phyloP scores from a whole-genome alignment of 305 asterid species.

The Rubia balearica region DNA sequence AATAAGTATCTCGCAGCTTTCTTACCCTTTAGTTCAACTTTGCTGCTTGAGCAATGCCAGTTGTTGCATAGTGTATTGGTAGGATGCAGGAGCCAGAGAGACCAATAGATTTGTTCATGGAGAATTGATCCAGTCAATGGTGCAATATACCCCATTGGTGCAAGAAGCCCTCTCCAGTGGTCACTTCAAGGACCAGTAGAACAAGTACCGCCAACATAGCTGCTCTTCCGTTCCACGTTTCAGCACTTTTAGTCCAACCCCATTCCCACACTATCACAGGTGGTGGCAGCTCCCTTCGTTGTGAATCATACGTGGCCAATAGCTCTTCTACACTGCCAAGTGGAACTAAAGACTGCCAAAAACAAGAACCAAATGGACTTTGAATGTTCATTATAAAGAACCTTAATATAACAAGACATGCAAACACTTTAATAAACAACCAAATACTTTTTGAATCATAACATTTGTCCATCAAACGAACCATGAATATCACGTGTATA shows the following conservation, averaged over 20 bases:
- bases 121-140: conserved; percentile 26
- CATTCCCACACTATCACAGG: conserved; percentile 93
- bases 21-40: neutral
- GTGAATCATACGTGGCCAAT: conserved; percentile 90
- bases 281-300: conserved; percentile 90
- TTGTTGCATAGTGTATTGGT: neutral
- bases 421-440: neutral
- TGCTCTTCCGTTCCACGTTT: conserved; percentile 97
- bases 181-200: conserved; percentile 78
- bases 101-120: neutral
- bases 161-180: conserved; percentile 88
- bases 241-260: conserved; percentile 99
- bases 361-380: conserved; percentile 17
- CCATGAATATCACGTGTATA: neutral
- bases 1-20: neutral
- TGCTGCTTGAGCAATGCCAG: neutral
- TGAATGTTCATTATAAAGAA: neutral
- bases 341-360: conserved; percentile 84
- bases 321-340: conserved; percentile 96
- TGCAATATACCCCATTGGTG: conserved; percentile 90
- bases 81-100: neutral
- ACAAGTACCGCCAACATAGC: conserved; percentile 91
- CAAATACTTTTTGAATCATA: neutral
- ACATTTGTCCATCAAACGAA: neutral
- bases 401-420: neutral